Evolutionary conservation across 805 yeast species (phyloP).

Genomic region (Brettanomyces anomalus): DNA sequence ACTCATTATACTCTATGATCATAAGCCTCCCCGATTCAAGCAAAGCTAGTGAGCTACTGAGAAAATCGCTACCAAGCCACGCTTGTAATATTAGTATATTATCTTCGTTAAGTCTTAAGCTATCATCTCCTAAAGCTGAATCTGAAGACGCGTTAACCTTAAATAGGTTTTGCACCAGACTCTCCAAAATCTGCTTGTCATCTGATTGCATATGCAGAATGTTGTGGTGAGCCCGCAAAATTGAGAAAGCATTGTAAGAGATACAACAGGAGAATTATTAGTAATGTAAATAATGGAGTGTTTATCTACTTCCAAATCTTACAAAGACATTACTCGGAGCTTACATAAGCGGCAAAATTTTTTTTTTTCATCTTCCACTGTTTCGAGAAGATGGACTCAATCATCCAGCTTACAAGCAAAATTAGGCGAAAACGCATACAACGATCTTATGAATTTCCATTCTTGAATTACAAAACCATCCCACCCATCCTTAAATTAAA

Average conservation of each 20-base stretch:
- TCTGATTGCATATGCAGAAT: background rate
- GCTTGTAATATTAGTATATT: slow-evolving; percentile 1
- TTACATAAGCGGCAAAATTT: too few relatives aligned
- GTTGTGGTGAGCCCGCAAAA: too few relatives aligned
- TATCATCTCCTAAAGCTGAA: background rate
- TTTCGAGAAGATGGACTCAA: too few relatives aligned
- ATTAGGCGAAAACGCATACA: too few relatives aligned
- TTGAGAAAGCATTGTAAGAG: background rate
- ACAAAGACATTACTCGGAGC: too few relatives aligned
- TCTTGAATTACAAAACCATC: too few relatives aligned
- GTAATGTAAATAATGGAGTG: background rate
- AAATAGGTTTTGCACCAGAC: background rate
- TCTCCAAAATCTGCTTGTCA: background rate
- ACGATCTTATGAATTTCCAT: too few relatives aligned
- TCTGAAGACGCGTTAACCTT: too few relatives aligned
- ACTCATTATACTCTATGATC: background rate
- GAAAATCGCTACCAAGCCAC: slow-evolving; percentile 1
- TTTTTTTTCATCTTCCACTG: too few relatives aligned
- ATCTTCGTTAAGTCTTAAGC: background rate
- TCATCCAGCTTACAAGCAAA: too few relatives aligned
- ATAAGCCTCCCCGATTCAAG: background rate
- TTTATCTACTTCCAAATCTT: too few relatives aligned
- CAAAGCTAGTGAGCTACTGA: background rate
- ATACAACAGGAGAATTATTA: background rate
- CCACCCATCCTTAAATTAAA: too few relatives aligned